Conservation (phyloP, 1,139 yeast species). For the Blastobotrys proliferans region DNA sequence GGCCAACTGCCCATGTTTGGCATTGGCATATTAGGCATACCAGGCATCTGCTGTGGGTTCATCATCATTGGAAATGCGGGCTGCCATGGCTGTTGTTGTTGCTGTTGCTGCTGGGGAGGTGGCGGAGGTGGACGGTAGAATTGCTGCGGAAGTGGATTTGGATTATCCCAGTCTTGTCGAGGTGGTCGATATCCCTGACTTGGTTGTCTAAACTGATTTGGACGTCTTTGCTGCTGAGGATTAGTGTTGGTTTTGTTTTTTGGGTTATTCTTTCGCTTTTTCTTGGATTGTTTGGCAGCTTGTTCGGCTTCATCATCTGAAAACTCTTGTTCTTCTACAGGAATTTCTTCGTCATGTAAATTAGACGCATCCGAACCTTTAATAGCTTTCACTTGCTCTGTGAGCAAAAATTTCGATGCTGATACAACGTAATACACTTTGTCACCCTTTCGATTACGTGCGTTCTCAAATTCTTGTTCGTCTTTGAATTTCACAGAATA, state of each 20-base stretch:
- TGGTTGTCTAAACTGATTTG: background rate
- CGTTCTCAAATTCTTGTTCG: slow-evolving; percentile 45
- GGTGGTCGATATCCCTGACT: slow-evolving; percentile 8
- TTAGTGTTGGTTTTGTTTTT: background rate
- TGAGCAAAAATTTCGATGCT: slow-evolving; percentile 71
- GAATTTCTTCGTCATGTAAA: slow-evolving; percentile 89
- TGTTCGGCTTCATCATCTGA: slow-evolving; percentile 87
- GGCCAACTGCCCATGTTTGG: no score
- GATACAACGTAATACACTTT: slow-evolving; percentile 75
- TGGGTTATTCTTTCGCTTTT: slow-evolving; percentile 34
- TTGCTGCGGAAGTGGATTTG: slow-evolving; percentile 6
- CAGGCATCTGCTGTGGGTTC: no score
- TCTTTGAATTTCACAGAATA: slow-evolving; percentile 73
- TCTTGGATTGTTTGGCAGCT: slow-evolving; percentile 53
- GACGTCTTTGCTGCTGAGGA: background rate
- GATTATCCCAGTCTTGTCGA: slow-evolving; percentile 17
- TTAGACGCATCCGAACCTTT: slow-evolving; percentile 96
- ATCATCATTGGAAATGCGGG: background rate
- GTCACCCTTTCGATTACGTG: slow-evolving; percentile 49
- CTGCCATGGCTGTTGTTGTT: background rate
- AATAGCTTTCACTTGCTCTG: slow-evolving; percentile 61
- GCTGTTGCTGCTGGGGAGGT: slow-evolving; percentile 3
- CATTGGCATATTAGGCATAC: no score
- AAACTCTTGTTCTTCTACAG: slow-evolving; percentile 89
- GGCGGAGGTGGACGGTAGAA: slow-evolving; percentile 2